These are phyloP conservation scores for Aspergillus tamarii DNA, from an alignment of 2,329 filamentous ascomycete species.

Conservation along the genomic window DNA sequence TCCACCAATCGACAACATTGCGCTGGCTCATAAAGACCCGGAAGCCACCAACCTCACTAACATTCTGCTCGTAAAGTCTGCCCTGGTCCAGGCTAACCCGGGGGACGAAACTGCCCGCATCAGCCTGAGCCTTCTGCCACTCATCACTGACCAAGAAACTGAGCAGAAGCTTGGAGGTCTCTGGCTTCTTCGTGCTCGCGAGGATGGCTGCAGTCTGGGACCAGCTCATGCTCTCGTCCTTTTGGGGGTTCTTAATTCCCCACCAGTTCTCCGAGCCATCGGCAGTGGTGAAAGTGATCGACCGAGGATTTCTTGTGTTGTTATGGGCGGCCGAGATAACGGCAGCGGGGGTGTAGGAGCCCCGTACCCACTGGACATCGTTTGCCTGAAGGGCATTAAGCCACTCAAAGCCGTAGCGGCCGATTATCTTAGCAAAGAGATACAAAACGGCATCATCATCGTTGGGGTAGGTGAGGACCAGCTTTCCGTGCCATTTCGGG, in stretches of 20 bases:
- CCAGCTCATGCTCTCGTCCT: not conserved
- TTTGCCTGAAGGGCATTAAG: not conserved
- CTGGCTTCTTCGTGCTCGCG: not conserved
- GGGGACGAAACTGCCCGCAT: not conserved
- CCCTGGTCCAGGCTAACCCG: not conserved
- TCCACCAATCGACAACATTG: slow-evolving; percentile 3
- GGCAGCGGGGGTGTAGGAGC: not conserved
- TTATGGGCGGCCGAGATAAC: not conserved
- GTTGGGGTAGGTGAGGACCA: slow-evolving; percentile 1
- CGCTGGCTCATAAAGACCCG: not conserved
- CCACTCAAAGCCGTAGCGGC: slow-evolving; percentile 1
- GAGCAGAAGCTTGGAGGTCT: not conserved
- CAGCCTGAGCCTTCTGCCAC: not conserved
- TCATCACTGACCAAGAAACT: slow-evolving; percentile 4
- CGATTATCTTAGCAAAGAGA: not conserved
- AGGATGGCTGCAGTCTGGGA: slow-evolving; percentile 1
- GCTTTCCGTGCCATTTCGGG: not conserved
- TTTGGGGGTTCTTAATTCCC: not conserved
- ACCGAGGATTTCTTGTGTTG: not conserved
- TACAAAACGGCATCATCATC: not conserved
- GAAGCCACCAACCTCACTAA: not conserved
- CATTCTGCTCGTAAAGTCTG: not conserved
- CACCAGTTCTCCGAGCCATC: not conserved
- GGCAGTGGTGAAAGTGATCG: not conserved
- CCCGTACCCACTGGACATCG: slow-evolving; percentile 2